Conservation (phyloP, 768 basidiomycete genomes). For the Tylopilus rubrobrunneus region DNA sequence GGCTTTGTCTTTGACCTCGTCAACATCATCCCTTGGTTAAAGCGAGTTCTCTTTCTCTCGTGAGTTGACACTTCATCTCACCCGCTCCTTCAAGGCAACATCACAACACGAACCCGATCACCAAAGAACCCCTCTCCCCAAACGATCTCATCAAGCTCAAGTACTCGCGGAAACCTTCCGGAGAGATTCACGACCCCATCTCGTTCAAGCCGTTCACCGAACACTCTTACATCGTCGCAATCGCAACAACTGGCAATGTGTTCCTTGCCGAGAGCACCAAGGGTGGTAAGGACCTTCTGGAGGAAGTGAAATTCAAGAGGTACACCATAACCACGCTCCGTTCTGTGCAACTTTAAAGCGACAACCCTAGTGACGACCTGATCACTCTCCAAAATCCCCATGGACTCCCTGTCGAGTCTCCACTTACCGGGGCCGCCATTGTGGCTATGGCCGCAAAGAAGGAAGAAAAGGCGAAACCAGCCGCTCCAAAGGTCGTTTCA, state of each 20-base stretch:
- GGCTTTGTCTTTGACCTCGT: constrained; percentile 84
- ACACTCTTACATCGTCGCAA: constrained; percentile 91
- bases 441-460: constrained; percentile 34
- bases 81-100: constrained; percentile 55
- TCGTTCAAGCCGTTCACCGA: constrained; percentile 97
- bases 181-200: constrained; percentile 92
- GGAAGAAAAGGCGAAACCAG: constrained; percentile 27
- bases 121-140: constrained; percentile 65
- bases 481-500: constrained; percentile 32
- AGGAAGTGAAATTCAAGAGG: constrained; percentile 84
- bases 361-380: constrained; percentile 64
- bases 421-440: constrained; percentile 28
- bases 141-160: constrained; percentile 75
- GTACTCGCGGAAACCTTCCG: constrained; percentile 80
- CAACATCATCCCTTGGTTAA: constrained; percentile 93
- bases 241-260: constrained; percentile 88
- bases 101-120: constrained; percentile 74
- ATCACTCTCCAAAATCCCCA: constrained; percentile 94
- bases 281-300: constrained; percentile 81
- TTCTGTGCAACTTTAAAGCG: background rate
- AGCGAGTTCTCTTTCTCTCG: constrained; percentile 45
- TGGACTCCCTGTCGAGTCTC: constrained; percentile 60
- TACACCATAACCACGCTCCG: constrained; percentile 27
- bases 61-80: constrained; percentile 9
- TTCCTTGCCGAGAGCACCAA: constrained; percentile 89